Evolutionary conservation across 306 rosid genomes (phyloP).

Genomic region (Dalbergia oliveri): DNA sequence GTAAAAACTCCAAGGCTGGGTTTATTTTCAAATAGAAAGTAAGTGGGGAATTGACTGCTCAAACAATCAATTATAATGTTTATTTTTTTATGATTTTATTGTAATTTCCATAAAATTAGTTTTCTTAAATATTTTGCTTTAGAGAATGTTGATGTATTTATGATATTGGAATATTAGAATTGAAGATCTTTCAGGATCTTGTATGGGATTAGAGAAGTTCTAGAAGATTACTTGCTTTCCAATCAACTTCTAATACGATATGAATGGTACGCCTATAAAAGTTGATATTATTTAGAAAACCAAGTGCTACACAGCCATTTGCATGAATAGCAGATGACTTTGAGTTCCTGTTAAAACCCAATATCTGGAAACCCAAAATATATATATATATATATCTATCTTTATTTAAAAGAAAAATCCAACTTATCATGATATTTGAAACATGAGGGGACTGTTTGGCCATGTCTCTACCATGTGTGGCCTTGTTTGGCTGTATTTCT

Average conservation of each 20-base stretch:
- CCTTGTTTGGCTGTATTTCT: neutral
- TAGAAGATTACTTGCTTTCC: neutral
- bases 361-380: too few relatives aligned
- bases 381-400: too few relatives aligned
- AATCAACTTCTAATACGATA: neutral
- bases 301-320: neutral
- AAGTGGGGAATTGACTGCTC: neutral
- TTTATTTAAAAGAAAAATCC: neutral
- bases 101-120: neutral
- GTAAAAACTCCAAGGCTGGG: neutral
- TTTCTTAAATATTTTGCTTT: conserved; percentile 1
- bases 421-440: neutral
- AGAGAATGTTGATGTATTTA: neutral
- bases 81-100: conserved; percentile 16
- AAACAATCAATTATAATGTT: conserved; percentile 11
- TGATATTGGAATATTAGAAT: neutral
- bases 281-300: conserved; percentile 14
- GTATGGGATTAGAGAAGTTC: neutral
- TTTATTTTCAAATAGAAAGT: neutral
- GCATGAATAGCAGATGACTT: neutral
- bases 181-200: neutral
- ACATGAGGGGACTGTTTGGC: neutral
- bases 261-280: neutral
- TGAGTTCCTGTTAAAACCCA: neutral
- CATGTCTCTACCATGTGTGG: neutral